Evolutionary conservation across 179 eudicot species (phyloP), one percentile per base, ranked within the genome.

Genomic region (Camellia oleifera): DNA sequence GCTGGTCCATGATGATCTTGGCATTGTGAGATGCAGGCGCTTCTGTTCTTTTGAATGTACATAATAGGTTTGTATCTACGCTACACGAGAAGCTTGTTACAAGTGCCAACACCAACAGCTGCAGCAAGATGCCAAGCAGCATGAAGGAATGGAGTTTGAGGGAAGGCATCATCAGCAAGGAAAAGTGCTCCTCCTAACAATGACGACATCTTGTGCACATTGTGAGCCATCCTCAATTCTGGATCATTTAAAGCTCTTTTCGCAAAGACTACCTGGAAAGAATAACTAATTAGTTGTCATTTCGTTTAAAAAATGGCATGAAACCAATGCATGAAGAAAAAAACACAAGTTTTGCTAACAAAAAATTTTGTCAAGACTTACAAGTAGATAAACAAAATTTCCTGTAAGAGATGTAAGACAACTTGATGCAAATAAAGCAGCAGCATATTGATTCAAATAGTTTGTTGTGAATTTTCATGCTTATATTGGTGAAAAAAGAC

Each of bases 81-180:
- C 80, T 88, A 94, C 85, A 90, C 85, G 3, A 94, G 95, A 84
- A 94, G 98, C 90, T 89, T 94, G 86, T 91, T 93, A 79, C 98
- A 94, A 75, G 96, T 88, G 80, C 91, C 83, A 79, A 90, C 96
- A 62, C 97, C 93, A 77, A 91, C 74, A 80, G 98, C 98, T 53
- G 98, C 98, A 81, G 98, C 97, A 80, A 93, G 90, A 87, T 94
- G 98, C 98, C 98, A 94, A 60, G 88, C 96, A 64, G 97, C 97
- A 83, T 94, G 98, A 71, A 93, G 82, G 74, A 79, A 94, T 66
- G 98, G 97, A 56, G 92, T 93, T 60, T 86, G 50, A 6, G 97
- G 94, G 82, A 88, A 90, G 10, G 88, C 82, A 81, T 93, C 97
- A 68, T 94, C 98, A 13, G 97, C 98, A 15, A 91, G 85, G 83